These are phyloP conservation scores for Vigna angularis DNA, from an alignment of 306 rosid species.

Conservation along the genomic window DNA sequence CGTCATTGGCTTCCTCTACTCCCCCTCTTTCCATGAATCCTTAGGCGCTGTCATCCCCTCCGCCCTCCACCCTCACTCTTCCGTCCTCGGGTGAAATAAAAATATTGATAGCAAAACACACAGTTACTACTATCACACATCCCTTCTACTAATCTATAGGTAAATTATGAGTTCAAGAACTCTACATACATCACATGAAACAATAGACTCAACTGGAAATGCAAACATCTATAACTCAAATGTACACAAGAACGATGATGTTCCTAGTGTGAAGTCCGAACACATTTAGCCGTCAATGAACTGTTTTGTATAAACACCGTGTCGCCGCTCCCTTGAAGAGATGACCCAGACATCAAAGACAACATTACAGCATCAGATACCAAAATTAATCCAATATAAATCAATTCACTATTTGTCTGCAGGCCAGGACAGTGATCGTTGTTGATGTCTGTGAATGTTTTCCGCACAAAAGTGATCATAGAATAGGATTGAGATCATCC, in stretches of 20 bases:
- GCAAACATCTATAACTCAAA: constrained; percentile 36
- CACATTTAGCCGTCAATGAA: constrained; percentile 41
- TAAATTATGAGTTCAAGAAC: constrained; percentile 18
- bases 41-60: too few relatives aligned
- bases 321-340: constrained; percentile 86
- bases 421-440: constrained; percentile 72
- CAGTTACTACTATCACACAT: constrained; percentile 2
- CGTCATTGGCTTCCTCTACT: too few relatives aligned
- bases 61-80: too few relatives aligned
- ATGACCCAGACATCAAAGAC: constrained; percentile 89
- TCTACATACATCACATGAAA: constrained; percentile 34
- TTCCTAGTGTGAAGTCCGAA: constrained; percentile 28
- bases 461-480: too few relatives aligned
- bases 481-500: too few relatives aligned
- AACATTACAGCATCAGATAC: constrained; percentile 81
- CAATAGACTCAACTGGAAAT: background rate
- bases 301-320: constrained; percentile 72
- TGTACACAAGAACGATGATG: constrained; percentile 41
- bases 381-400: constrained; percentile 70
- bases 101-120: constrained; percentile 10
- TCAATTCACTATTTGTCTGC: constrained; percentile 55
- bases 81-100: background rate
- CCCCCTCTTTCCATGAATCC: too few relatives aligned
- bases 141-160: background rate
- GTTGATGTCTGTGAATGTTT: constrained; percentile 57